Base-by-base conservation (phyloP, 2,329 filamentous ascomycete species). In the Macroventuria anomochaeta region DNA sequence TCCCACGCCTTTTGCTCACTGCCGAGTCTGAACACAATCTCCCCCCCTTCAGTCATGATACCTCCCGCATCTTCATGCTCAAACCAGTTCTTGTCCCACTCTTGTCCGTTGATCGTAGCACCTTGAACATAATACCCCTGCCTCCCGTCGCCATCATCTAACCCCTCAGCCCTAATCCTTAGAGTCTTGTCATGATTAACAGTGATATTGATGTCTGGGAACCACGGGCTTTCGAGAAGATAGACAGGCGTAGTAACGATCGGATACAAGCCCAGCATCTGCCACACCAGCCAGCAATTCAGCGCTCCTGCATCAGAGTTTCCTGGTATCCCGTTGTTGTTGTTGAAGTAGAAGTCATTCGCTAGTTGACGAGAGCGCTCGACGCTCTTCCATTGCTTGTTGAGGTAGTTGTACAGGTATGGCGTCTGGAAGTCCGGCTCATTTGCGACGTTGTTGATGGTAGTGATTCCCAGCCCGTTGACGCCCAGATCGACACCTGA, bases 41-140 rank as follows among this genome's bases (percentile, higher is more conserved):
- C 70, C 4, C 72, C 73, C 1, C 72, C 72, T 6, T 69, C 38
- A 1, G 51, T 64, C 70, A 74, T 73, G 18, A 73, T 68, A 0
- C 64, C 68, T 1, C 64, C 69, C 0, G 55, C 66, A 63, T 85
- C 80, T 1, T 78, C 75, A 64, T 85, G 82, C 49, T 79, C 75
- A 15, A 85, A 75, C 83, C 83, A 85, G 47, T 82, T 85, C 70
- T 76, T 79, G 0, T 72, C 61, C 83, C 82, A 85, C 0, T 50
- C 2, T 46, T 80, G 52, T 0, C 81, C 82, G 53, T 85, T 85
- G 31, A 85, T 78, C 48, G 71, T 80, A 1, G 85, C 71, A 2
- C 75, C 76, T 61, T 85, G 81, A 5, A 86, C 79, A 54, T 80
- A 86, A 34, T 77, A 80, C 2, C 78, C 78, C 2, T 78, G 65